Percentiles rank a stretch among this genome's conserved stretches.
phyloP scores from a whole-genome alignment of 129 eudicot genomes.

The Centrapalus pauciflorus region DNA sequence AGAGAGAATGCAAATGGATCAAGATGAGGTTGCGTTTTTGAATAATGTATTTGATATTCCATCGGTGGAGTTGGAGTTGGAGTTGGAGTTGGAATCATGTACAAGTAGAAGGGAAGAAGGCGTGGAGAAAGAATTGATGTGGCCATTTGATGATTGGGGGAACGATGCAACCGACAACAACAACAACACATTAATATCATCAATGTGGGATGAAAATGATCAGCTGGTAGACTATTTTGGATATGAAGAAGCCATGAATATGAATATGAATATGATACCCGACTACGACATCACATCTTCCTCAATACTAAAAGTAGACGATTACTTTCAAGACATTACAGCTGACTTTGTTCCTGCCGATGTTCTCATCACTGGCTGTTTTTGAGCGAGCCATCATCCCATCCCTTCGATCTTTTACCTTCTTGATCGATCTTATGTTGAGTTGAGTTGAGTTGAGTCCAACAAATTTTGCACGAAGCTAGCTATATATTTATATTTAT shows the following conservation, averaged over 20 bases:
- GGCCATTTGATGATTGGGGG: too few relatives aligned
- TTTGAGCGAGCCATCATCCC: not conserved
- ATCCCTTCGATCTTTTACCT: too few relatives aligned
- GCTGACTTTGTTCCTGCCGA: constrained; percentile 42
- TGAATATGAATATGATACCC: too few relatives aligned
- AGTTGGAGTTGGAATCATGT: too few relatives aligned
- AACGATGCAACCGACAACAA: not conserved
- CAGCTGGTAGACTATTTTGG: too few relatives aligned
- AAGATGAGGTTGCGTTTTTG: constrained; percentile 32
- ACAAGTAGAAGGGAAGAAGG: too few relatives aligned
- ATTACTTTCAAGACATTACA: constrained; percentile 46
- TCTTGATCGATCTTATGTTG: too few relatives aligned
- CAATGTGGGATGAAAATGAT: too few relatives aligned
- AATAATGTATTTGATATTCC: constrained; percentile 55
- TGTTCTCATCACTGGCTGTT: constrained; percentile 33
- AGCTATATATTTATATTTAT: constrained; percentile 7
- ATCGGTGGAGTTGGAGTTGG: too few relatives aligned
- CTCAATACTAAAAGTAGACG: constrained; percentile 36
- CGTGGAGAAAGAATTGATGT: too few relatives aligned
- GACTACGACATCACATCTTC: constrained; percentile 34
- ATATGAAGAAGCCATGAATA: too few relatives aligned
- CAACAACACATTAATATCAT: constrained; percentile 9
- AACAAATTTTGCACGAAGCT: constrained; percentile 38
- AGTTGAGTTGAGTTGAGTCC: too few relatives aligned
- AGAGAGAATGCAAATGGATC: not conserved